Conservation (phyloP, 352 stramenopile species). For the Phytophthora cryptogea region DNA sequence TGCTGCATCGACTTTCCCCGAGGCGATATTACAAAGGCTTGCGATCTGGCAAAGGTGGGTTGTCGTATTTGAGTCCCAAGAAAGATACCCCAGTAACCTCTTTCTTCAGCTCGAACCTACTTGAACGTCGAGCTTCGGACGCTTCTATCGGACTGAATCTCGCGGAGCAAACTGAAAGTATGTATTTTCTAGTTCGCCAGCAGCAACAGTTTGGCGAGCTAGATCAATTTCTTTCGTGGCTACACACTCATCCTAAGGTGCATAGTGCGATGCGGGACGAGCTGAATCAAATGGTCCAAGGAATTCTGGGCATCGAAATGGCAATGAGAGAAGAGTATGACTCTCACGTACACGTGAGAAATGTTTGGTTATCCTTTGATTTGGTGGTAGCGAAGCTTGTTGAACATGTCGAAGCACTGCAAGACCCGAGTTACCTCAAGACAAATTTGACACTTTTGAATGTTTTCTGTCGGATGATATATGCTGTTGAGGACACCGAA, state of each 20-base stretch:
- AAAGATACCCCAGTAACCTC: slow-evolving; percentile 20
- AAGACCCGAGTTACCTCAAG: slow-evolving; percentile 61
- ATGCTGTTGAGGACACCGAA: slow-evolving; percentile 54
- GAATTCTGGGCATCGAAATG: slow-evolving; percentile 57
- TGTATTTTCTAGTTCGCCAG: slow-evolving; percentile 14
- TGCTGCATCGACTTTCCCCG: slow-evolving; percentile 32
- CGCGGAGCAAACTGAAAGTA: slow-evolving; percentile 8
- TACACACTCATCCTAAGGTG: slow-evolving; percentile 45
- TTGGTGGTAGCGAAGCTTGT: slow-evolving; percentile 69
- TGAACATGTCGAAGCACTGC: slow-evolving; percentile 57
- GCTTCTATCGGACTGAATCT: neutral
- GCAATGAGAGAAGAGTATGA: slow-evolving; percentile 56
- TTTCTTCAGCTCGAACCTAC: slow-evolving; percentile 9
- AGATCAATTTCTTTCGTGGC: slow-evolving; percentile 47
- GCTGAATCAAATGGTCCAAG: slow-evolving; percentile 75
- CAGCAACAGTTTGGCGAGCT: slow-evolving; percentile 52
- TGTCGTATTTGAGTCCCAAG: slow-evolving; percentile 15
- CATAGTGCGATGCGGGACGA: slow-evolving; percentile 63
- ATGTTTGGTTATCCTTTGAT: slow-evolving; percentile 63
- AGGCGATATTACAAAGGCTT: slow-evolving; percentile 28
- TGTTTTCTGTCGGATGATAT: slow-evolving; percentile 78
- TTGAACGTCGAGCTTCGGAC: slow-evolving; percentile 21
- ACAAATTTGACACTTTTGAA: slow-evolving; percentile 74
- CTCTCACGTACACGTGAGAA: slow-evolving; percentile 41
- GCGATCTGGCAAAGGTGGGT: slow-evolving; percentile 8